These are phyloP conservation scores for Lathyrus tuberosus DNA, from an alignment of 306 rosid genomes.

Conservation along the genomic window DNA sequence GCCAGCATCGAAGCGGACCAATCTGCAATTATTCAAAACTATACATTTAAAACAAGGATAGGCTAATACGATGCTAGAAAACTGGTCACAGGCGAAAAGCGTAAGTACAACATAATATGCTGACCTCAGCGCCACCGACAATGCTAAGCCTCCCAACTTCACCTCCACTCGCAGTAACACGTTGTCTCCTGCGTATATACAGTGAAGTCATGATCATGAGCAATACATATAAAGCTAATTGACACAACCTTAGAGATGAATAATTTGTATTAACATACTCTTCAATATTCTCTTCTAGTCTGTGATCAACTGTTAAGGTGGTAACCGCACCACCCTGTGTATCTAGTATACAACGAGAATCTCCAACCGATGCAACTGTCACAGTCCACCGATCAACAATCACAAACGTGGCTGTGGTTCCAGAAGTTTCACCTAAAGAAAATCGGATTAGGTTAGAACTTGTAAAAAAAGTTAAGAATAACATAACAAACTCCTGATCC, in stretches of 20 bases:
- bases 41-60: conserved; percentile 33
- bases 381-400: conserved; percentile 98
- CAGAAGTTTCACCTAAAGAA: conserved; percentile 90
- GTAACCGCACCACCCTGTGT: conserved; percentile 84
- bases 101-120: conserved; percentile 23
- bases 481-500: conserved; percentile 33
- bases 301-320: conserved; percentile 88
- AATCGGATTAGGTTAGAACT: background rate
- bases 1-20: conserved; percentile 99
- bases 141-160: conserved; percentile 97
- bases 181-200: conserved; percentile 75
- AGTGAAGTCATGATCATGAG: conserved; percentile 17
- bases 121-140: conserved; percentile 91
- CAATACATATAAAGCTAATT: conserved; percentile 23
- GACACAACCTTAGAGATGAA: conserved; percentile 16
- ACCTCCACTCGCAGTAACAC: conserved; percentile 95
- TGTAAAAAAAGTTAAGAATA: conserved; percentile 29
- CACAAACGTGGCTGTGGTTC: conserved; percentile 94
- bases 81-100: background rate
- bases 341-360: conserved; percentile 93
- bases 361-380: conserved; percentile 98
- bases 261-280: conserved; percentile 54
- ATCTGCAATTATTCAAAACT: conserved; percentile 60
- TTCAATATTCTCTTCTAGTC: conserved; percentile 91
- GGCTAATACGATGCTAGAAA: conserved; percentile 13